Evolutionary conservation across 805 yeast genomes (phyloP), one percentile per base, ranked within the genome.

Genomic region (Zygoascus ofunaensis): DNA sequence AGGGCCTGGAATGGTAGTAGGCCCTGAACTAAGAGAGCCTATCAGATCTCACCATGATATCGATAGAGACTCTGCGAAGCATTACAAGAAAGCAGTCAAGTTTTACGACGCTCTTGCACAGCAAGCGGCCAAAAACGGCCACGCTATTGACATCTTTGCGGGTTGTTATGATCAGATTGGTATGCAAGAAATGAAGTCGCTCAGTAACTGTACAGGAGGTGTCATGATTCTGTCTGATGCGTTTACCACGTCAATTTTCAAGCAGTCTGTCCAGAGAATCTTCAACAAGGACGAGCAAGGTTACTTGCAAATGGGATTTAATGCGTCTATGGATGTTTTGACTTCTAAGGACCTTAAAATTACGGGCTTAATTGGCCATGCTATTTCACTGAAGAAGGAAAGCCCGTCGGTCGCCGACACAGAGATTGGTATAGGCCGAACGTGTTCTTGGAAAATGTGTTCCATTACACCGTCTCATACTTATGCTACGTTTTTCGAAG

Each of bases 121-220:
- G 37, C 81, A 79, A 54, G 86, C 87, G 39, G 74, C 89, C 42
- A 67, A 68, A 24, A 76, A 78, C 51, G 84, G 87, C 12, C 94
- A 86, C 57, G 78, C 89, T 28, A 80, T 89, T 47, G 95, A 87
- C 64, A 77, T 89, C 40, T 87, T 85, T 65, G 95, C 94, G 22
- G 96, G 96, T 49, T 87, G 95, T 67, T 87, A 86, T 64, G 97
- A 89, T 67, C 97, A 89, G 72, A 82, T 87, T 49, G 97, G 97
- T 61, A 77, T 89, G 72, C 80, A 80, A 54, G 97, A 89, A 68
- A 87, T 89, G 97, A 82, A 86, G 64, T 72, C 82, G 43, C 69
- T 89, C 51, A 76, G 92, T 47, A 82, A 84, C 63, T 72, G 76
- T 54, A 87, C 96, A 12, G 97, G 97, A 52, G 97, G 97, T 66